Evolutionary conservation across 2,329 filamentous ascomycete genomes (phyloP).

Genomic region (Lecanoromycetidae sp.): DNA sequence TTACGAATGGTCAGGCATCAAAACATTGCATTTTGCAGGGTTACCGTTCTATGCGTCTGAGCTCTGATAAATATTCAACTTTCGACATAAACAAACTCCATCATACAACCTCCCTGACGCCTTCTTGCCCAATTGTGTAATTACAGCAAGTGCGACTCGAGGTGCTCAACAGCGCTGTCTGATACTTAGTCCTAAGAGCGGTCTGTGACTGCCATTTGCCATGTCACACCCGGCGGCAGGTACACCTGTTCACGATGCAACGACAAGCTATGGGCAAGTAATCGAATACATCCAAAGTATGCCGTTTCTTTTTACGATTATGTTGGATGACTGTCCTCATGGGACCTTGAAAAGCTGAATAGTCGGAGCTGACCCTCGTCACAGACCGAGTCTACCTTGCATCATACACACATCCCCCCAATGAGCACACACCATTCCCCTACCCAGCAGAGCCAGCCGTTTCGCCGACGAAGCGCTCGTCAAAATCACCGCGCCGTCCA

Average conservation of each 20-base stretch:
- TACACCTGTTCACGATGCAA: slow-evolving; percentile 7
- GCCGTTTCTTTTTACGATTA: background rate
- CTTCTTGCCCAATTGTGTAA: background rate
- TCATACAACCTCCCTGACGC: background rate
- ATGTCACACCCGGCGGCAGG: slow-evolving; percentile 13
- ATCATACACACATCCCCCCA: slow-evolving; percentile 74
- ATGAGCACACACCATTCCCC: slow-evolving; percentile 72
- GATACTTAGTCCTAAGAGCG: background rate
- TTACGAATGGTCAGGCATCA: background rate
- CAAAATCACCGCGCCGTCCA: slow-evolving; percentile 50
- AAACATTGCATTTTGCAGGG: background rate
- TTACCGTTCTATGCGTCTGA: background rate
- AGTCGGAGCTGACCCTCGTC: slow-evolving; percentile 27
- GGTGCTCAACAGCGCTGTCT: background rate
- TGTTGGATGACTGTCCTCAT: slow-evolving; percentile 1
- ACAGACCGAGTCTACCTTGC: slow-evolving; percentile 89
- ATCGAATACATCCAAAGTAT: slow-evolving; percentile 93
- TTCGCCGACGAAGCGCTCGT: slow-evolving; percentile 65
- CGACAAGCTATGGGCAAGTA: slow-evolving; percentile 56
- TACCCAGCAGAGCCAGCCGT: slow-evolving; percentile 50
- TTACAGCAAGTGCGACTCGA: background rate
- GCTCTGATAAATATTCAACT: background rate
- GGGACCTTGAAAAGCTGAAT: slow-evolving; percentile 20
- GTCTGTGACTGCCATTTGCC: slow-evolving; percentile 11
- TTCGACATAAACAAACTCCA: slow-evolving; percentile 1